Evolutionary conservation across 305 asterid genomes (phyloP).

Genomic region (Fraxinus albicans): DNA sequence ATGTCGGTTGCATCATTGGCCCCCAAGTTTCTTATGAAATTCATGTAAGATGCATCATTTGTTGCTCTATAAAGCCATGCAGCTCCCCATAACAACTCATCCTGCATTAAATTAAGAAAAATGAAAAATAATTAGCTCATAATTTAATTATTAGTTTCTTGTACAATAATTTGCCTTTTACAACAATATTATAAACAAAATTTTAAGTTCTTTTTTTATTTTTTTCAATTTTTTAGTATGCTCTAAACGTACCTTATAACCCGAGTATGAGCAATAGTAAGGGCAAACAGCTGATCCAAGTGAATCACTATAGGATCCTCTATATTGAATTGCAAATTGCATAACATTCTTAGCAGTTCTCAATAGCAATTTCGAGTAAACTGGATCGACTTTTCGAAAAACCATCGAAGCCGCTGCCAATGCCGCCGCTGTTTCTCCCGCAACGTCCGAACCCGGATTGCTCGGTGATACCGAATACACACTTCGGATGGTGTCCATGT

Average conservation of each 20-base stretch:
- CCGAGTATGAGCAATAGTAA: constrained; percentile 83
- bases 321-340: constrained; percentile 63
- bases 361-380: constrained; percentile 52
- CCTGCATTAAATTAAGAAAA: constrained; percentile 35
- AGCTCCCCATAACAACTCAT: constrained; percentile 89
- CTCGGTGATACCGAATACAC: constrained; percentile 55
- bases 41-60: constrained; percentile 51
- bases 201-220: too few relatives aligned
- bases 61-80: constrained; percentile 87
- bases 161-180: background rate
- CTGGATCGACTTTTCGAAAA: constrained; percentile 52
- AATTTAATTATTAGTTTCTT: background rate
- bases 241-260: constrained; percentile 42
- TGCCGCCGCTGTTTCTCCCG: constrained; percentile 93
- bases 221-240: background rate
- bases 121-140: background rate
- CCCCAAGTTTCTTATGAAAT: constrained; percentile 49
- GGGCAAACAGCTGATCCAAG: constrained; percentile 79
- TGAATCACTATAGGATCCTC: constrained; percentile 83
- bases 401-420: constrained; percentile 86
- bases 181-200: background rate
- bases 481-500: constrained; percentile 69
- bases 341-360: constrained; percentile 58
- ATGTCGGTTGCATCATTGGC: constrained; percentile 56
- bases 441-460: constrained; percentile 92